A percentile compares a stretch with the other conserved stretches of the same genome.
These are phyloP conservation scores for Ilex paraguariensis DNA, from an alignment of 305 asterid species.

Conservation along the genomic window DNA sequence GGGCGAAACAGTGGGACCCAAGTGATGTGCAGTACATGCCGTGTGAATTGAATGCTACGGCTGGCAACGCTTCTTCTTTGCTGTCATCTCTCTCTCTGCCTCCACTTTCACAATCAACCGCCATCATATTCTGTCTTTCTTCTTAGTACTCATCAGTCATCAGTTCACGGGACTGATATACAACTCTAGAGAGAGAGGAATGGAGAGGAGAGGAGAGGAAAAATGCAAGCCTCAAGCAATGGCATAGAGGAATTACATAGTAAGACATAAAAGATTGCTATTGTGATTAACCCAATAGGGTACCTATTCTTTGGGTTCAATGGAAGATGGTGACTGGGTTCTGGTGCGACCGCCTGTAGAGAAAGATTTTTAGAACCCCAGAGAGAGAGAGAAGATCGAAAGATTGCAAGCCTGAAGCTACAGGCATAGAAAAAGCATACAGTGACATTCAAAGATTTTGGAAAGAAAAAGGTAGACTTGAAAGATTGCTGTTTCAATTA, in stretches of 20 bases:
- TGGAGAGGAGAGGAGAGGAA: slow-evolving; percentile 4
- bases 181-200: not conserved
- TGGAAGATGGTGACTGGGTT: slow-evolving; percentile 25
- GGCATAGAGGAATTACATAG: too few relatives aligned
- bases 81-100: slow-evolving; percentile 27
- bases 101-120: slow-evolving; percentile 9
- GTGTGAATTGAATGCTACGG: slow-evolving; percentile 21
- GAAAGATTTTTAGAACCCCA: slow-evolving; percentile 52
- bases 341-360: slow-evolving; percentile 24
- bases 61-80: slow-evolving; percentile 1
- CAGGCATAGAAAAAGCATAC: too few relatives aligned
- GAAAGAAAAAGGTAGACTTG: too few relatives aligned
- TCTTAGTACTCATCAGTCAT: too few relatives aligned
- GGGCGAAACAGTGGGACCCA: slow-evolving; percentile 2
- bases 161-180: too few relatives aligned
- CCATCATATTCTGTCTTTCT: slow-evolving; percentile 7
- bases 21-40: slow-evolving; percentile 6
- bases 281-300: slow-evolving; percentile 13
- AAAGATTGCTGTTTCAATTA: not conserved
- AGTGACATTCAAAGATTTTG: too few relatives aligned
- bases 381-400: not conserved
- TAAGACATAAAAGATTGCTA: not conserved
- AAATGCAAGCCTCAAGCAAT: not conserved
- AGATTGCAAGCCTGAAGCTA: too few relatives aligned
- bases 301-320: slow-evolving; percentile 10